Conservation (phyloP, 257 asterid genomes). For the Mitragyna speciosa region DNA sequence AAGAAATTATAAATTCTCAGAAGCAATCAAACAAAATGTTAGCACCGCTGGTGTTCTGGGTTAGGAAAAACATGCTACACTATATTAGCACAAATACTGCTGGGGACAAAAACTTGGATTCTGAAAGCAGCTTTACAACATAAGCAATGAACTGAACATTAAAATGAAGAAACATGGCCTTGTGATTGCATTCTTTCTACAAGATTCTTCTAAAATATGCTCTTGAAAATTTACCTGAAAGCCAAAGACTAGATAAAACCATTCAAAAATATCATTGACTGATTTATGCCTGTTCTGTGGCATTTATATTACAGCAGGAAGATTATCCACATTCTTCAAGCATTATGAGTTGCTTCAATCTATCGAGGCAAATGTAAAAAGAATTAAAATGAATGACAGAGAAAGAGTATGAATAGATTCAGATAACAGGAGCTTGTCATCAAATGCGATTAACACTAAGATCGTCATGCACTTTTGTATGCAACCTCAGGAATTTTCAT, state of each 20-base stretch:
- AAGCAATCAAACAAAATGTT: neutral
- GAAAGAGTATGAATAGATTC: conserved; percentile 1
- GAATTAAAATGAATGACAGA: conserved; percentile 19
- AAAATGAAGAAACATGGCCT: no score
- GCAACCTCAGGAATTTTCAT: conserved; percentile 97
- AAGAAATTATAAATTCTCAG: neutral
- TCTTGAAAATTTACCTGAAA: conserved; percentile 70
- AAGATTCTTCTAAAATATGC: conserved; percentile 1
- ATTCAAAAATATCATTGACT: conserved; percentile 78
- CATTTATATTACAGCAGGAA: conserved; percentile 60
- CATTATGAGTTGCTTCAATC: conserved; percentile 82
- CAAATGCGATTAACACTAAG: conserved; percentile 6
- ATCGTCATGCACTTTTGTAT: conserved; percentile 19
- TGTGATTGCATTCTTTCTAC: no score
- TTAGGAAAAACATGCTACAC: no score
- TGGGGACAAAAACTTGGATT: no score
- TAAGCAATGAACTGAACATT: no score
- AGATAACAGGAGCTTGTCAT: neutral
- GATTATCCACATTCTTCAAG: conserved; percentile 64
- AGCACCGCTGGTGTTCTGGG: no score
- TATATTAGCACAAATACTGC: no score
- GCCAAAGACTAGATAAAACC: conserved; percentile 93
- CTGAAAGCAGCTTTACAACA: no score
- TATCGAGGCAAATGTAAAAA: conserved; percentile 29
- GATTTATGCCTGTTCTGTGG: conserved; percentile 55